Base-by-base conservation (phyloP, 1,284 basidiomycete species). In the Violaceomyces palustris region DNA sequence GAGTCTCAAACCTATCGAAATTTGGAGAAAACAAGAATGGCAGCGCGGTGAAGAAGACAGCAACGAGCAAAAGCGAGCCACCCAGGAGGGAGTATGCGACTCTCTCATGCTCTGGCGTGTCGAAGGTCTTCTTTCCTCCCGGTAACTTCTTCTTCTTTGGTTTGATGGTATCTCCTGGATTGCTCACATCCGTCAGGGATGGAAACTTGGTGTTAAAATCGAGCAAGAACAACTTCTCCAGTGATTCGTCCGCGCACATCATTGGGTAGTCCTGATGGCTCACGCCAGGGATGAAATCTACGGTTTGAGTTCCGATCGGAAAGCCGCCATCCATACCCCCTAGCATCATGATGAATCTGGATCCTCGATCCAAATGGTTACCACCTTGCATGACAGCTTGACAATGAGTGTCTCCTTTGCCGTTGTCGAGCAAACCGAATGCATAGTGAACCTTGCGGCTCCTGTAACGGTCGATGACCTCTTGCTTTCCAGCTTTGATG, bases 11-110 rank as follows among this genome's bases (percentile, higher is more conserved):
- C n/a, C 42, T 43, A 43, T 56, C 45, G 12, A 45, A 45, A 34
- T 65, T 57, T 18, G 61, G 50, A 6, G 56, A 56, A 35, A 68
- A 68, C 38, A 66, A 39, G 48, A 59, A 61, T n/a, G 65, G 65
- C 3, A 68, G 55, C n/a, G 50, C 41, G 14, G 48, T 45, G 31
- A 68, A 68, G 17, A 54, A 27, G 37, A 67, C 42, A 25, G 57
- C 45, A 8, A 62, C 35, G 6, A 47, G 39, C 18, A 46, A 61
- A 11, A 64, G 36, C 35, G 44, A 52, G 32, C 65, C 64, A 26
- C 54, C 50, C 30, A 68, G 56, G 33, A 68, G 47, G 35, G 53
- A 50, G 40, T 61, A 64, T 29, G 61, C 60, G 24, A 67, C 44
- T 38, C 60, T 65, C 24, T 62, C 62, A 48, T 67, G 62, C 8